A percentile compares a stretch with the other conserved stretches of the same genome.
Evolutionary conservation across 75 land plant species (phyloP).

Genomic region (Sequoiadendron giganteum): DNA sequence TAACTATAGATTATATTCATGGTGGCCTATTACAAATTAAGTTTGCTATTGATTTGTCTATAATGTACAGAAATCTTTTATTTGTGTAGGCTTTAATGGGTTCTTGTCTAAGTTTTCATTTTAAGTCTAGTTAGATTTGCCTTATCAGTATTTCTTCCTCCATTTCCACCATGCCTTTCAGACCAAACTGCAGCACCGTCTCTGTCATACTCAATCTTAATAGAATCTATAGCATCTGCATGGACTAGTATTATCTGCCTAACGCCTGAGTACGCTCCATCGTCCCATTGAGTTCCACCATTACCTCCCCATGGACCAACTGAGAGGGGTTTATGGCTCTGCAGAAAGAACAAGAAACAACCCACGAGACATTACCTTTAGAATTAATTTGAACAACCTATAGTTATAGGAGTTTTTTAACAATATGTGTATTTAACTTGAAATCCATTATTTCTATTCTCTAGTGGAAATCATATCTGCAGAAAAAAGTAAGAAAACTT

Average conservation of each 20-base stretch:
- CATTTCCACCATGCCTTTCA: slow-evolving; percentile 37
- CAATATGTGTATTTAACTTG: not conserved
- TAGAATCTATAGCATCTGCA: slow-evolving; percentile 26
- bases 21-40: not conserved
- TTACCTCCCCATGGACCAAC: slow-evolving; percentile 31
- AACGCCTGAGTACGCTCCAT: slow-evolving; percentile 29
- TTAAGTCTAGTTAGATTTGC: not conserved
- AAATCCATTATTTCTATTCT: not conserved
- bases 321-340: slow-evolving; percentile 9
- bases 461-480: not conserved
- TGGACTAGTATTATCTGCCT: slow-evolving; percentile 28
- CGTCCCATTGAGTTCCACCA: slow-evolving; percentile 39
- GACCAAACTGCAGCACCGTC: slow-evolving; percentile 43
- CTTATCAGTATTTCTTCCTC: slow-evolving; percentile 23
- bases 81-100: not conserved
- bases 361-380: not conserved
- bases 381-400: not conserved
- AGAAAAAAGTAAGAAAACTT: not conserved
- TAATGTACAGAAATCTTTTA: not conserved
- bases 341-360: slow-evolving; percentile 2
- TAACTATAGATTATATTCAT: not conserved
- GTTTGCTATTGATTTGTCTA: not conserved
- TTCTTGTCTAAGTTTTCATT: not conserved
- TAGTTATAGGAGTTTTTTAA: not conserved
- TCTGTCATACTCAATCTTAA: slow-evolving; percentile 39